phyloP scores from a whole-genome alignment of 768 basidiomycete species.

The Guyanaporus albipodus region DNA sequence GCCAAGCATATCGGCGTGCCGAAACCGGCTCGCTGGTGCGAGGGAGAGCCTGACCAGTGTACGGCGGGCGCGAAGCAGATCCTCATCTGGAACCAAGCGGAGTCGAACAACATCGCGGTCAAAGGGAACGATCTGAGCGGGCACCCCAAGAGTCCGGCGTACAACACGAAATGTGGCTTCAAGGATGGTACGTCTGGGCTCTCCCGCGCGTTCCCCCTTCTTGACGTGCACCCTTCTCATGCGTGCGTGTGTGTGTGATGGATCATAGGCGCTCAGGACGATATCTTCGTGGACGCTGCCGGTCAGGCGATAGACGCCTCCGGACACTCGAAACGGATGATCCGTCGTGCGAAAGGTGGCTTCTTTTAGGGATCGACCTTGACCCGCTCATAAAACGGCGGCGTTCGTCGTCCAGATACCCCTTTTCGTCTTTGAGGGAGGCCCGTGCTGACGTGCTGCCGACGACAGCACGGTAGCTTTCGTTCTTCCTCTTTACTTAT shows the following conservation, averaged over 20 bases:
- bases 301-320: too few species aligned
- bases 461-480: too few species aligned
- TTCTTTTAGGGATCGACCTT: constrained; percentile 3
- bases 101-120: constrained; percentile 7
- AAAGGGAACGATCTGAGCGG: constrained; percentile 2
- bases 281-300: constrained; percentile 10
- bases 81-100: neutral
- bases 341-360: neutral
- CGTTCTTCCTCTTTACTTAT: too few species aligned
- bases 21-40: constrained; percentile 1
- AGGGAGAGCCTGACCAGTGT: constrained; percentile 1
- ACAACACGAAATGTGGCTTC: constrained; percentile 17
- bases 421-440: too few species aligned
- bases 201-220: neutral
- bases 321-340: neutral
- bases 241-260: neutral
- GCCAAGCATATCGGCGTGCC: constrained; percentile 8
- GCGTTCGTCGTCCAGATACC: too few species aligned
- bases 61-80: constrained; percentile 10
- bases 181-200: constrained; percentile 1
- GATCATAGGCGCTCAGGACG: constrained; percentile 16
- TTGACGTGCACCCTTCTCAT: neutral
- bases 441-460: too few species aligned
- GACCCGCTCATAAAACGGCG: too few species aligned
- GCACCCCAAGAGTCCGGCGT: neutral